phyloP scores from a whole-genome alignment of 208 protist species.

The Leptomonas seymouri region DNA sequence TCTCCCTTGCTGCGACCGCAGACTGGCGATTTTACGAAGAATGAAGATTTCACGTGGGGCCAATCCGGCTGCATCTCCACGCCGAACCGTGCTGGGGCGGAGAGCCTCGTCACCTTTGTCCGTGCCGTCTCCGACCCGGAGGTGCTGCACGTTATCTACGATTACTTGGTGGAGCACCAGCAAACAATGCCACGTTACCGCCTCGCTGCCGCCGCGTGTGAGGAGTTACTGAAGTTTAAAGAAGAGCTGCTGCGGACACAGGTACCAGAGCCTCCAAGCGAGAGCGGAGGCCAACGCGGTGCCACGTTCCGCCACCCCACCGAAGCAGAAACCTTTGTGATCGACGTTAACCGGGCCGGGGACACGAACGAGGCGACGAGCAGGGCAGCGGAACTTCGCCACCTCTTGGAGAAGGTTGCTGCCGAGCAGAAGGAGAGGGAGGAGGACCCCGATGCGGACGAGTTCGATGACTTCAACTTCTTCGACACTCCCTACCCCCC shows the following conservation, averaged over 20 bases:
- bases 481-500: slow-evolving; percentile 30
- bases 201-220: slow-evolving; percentile 20
- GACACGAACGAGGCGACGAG: background rate
- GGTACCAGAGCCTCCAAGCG: background rate
- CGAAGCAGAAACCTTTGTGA: background rate
- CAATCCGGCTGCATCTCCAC: slow-evolving; percentile 2
- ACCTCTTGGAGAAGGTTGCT: slow-evolving; percentile 2
- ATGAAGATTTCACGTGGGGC: background rate
- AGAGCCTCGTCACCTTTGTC: slow-evolving; percentile 38
- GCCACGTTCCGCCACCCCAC: background rate
- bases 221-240: slow-evolving; percentile 35
- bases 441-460: slow-evolving; percentile 33
- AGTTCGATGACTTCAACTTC: slow-evolving; percentile 64
- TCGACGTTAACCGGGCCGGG: slow-evolving; percentile 1
- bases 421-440: slow-evolving; percentile 15
- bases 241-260: slow-evolving; percentile 25
- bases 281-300: background rate
- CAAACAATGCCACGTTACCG: slow-evolving; percentile 12
- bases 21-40: slow-evolving; percentile 7
- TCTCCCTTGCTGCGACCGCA: slow-evolving; percentile 8
- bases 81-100: slow-evolving; percentile 12
- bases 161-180: slow-evolving; percentile 37
- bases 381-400: background rate
- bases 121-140: slow-evolving; percentile 41
- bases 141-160: slow-evolving; percentile 50